Percentiles rank a stretch among this genome's conserved stretches.
phyloP scores from a whole-genome alignment of 108 stramenopile genomes.

The Nannochloropsis oceanica region DNA sequence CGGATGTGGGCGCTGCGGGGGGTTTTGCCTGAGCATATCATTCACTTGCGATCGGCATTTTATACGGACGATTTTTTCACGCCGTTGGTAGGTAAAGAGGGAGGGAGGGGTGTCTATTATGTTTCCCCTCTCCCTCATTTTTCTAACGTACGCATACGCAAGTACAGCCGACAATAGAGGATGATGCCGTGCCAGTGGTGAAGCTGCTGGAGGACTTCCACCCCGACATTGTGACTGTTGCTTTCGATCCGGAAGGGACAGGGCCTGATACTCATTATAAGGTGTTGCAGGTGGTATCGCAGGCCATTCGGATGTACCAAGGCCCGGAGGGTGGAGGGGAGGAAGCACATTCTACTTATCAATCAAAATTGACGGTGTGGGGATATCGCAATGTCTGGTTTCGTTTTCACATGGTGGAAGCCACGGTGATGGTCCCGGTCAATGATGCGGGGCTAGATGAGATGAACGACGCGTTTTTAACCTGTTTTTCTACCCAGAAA shows the following conservation, averaged over 20 bases:
- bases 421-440: conserved; percentile 11
- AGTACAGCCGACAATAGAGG: neutral
- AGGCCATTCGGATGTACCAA: conserved; percentile 1
- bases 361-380: neutral
- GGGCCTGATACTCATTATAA: conserved; percentile 23
- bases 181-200: conserved; percentile 17
- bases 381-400: conserved; percentile 30
- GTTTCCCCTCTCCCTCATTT: no score
- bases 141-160: no score
- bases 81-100: neutral
- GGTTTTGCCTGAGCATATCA: neutral
- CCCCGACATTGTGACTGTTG: conserved; percentile 10
- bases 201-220: conserved; percentile 5
- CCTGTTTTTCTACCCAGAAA: conserved; percentile 22
- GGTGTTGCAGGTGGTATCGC: conserved; percentile 6
- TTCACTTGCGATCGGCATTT: conserved; percentile 5
- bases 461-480: conserved; percentile 17
- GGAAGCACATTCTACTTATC: neutral
- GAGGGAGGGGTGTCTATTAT: no score
- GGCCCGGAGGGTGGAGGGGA: neutral
- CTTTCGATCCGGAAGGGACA: conserved; percentile 20
- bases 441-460: neutral
- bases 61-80: conserved; percentile 23
- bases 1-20: conserved; percentile 14
- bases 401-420: neutral